These are phyloP conservation scores for Jacaranda copaia DNA, from an alignment of 257 asterid species.

Conservation along the genomic window DNA sequence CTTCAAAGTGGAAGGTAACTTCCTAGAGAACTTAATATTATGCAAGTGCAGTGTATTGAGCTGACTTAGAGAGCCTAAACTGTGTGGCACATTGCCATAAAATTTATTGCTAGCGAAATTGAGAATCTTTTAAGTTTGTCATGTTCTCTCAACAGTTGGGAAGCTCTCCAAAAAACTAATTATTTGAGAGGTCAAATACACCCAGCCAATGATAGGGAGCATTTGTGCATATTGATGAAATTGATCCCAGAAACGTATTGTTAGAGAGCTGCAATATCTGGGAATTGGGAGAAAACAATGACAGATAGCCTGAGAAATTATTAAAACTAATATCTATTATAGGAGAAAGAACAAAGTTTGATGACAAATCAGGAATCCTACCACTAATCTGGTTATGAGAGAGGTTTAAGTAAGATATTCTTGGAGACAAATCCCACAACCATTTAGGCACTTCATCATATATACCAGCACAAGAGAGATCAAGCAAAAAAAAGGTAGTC, in stretches of 20 bases:
- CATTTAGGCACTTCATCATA: slow-evolving; percentile 44
- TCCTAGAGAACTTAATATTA: slow-evolving; percentile 43
- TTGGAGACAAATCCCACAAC: slow-evolving; percentile 46
- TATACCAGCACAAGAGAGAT: slow-evolving; percentile 41
- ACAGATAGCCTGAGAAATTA: slow-evolving; percentile 43
- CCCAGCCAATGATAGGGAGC: background rate
- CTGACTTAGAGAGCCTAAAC: background rate
- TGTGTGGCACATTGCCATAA: slow-evolving; percentile 35
- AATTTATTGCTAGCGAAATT: slow-evolving; percentile 37
- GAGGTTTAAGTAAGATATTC: slow-evolving; percentile 31
- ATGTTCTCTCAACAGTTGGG: slow-evolving; percentile 45
- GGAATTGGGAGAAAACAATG: slow-evolving; percentile 28
- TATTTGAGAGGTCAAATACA: slow-evolving; percentile 40
- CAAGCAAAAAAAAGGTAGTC: slow-evolving; percentile 26
- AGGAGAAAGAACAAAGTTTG: background rate
- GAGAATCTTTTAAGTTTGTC: slow-evolving; percentile 15
- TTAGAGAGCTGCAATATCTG: slow-evolving; percentile 30
- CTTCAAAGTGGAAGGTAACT: slow-evolving; percentile 41
- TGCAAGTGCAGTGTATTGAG: slow-evolving; percentile 33
- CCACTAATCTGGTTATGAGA: slow-evolving; percentile 50
- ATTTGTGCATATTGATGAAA: slow-evolving; percentile 18
- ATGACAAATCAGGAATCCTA: slow-evolving; percentile 35
- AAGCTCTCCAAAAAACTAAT: slow-evolving; percentile 37
- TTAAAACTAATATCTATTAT: slow-evolving; percentile 40
- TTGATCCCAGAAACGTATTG: slow-evolving; percentile 43